Evolutionary conservation across 2,329 filamentous ascomycete genomes (phyloP).

Genomic region (Ceratocystis cacaofunesta): DNA sequence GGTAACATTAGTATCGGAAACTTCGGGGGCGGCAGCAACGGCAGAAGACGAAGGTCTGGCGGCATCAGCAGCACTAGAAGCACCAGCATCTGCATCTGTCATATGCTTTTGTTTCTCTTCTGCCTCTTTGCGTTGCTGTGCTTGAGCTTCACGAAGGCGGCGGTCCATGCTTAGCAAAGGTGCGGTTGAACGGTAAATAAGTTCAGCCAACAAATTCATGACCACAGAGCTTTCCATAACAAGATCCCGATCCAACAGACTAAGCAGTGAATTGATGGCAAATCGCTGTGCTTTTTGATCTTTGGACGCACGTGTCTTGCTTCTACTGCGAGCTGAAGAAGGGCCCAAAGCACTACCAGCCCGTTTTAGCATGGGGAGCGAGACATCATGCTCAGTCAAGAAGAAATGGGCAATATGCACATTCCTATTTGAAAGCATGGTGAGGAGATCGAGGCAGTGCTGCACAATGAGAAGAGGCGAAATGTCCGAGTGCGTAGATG

Average conservation of each 20-base stretch:
- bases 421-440: constrained; percentile 71
- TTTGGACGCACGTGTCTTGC: constrained; percentile 47
- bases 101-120: constrained; percentile 10
- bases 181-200: constrained; percentile 76
- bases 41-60: background rate
- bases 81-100: constrained; percentile 9
- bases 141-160: constrained; percentile 59
- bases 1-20: constrained; percentile 20
- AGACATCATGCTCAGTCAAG: constrained; percentile 76
- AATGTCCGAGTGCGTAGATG: constrained; percentile 60
- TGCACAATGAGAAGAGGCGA: constrained; percentile 92
- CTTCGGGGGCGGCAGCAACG: constrained; percentile 19
- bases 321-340: constrained; percentile 23
- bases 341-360: constrained; percentile 50
- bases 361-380: constrained; percentile 60
- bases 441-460: constrained; percentile 77
- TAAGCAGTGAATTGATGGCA: constrained; percentile 79
- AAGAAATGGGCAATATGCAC: constrained; percentile 82
- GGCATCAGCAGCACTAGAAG: background rate
- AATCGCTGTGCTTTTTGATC: constrained; percentile 74
- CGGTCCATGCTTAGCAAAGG: constrained; percentile 71
- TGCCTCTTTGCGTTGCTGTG: constrained; percentile 31
- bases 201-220: constrained; percentile 80
- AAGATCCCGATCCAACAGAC: constrained; percentile 77
- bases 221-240: constrained; percentile 95